Evolutionary conservation across 108 stramenopile genomes (phyloP), one percentile per base, ranked within the genome.

Genomic region (Conticribra guillardii): DNA sequence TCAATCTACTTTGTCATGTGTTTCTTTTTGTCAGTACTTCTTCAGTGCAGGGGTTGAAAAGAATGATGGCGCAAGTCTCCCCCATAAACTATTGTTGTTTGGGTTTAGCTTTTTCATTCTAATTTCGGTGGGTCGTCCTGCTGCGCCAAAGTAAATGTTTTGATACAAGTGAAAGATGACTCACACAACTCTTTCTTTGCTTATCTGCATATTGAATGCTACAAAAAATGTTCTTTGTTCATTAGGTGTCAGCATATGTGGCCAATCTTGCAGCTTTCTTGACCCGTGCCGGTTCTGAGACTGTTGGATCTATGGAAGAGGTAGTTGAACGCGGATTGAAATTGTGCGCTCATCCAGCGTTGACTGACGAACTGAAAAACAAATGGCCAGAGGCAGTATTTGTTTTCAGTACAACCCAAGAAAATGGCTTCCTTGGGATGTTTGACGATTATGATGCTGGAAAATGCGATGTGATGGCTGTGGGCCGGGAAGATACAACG

Each of bases 401-500:
- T 22, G 56, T 57, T 22, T 57, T 57, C 56, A 57, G 24, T 29
- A 16, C 16, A 4, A 22, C n/a, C n/a, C n/a, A 28, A 16, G 26
- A n/a, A 29, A 57, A 33, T 29, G 26, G n/a, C 11, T 33, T 57
- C 30, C 4, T 16, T 16, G 56, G 56, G 4, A 7, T 57, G 56
- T 4, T 57, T 4, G 56, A 57, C 4, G 26, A 57, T 17, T 57
- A 57, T 28, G 26, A 29, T n/a, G 56, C 56, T 4, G 27, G 56
- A n/a, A 32, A 32, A 33, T 57, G 56, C 26, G 56, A 57, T 15
- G 56, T 57, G 4, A 14, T 57, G 56, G 56, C 56, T 8, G 19
- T 57, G 4, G 19, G 24, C 22, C n/a, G 37, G 8, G 37, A 41
- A 11, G 16, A 33, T 41, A 33, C n/a, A 4, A 59, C 22, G 57